These are phyloP conservation scores for Lachancea fermentati DNA, from an alignment of 805 yeast species.

Conservation along the genomic window DNA sequence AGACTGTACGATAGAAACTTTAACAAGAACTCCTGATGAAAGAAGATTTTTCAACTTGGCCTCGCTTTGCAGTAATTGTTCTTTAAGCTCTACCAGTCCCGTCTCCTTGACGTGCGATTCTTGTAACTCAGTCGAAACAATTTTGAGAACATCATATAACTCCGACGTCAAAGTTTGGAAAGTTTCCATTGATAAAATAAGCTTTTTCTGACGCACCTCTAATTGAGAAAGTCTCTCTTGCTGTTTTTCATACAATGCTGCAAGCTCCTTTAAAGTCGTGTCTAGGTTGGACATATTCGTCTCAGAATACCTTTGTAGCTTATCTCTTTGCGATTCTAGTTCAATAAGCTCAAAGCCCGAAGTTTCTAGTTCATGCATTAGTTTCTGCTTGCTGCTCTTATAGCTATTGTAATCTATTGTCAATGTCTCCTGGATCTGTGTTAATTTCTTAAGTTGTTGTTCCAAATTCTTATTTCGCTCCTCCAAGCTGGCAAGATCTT, in stretches of 20 bases:
- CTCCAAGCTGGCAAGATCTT: constrained; percentile 39
- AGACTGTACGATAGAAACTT: constrained; percentile 33
- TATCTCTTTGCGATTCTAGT: constrained; percentile 51
- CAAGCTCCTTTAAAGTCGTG: constrained; percentile 49
- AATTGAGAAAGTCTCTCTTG: constrained; percentile 35
- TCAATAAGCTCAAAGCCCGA: constrained; percentile 53
- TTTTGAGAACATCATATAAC: constrained; percentile 28
- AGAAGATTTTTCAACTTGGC: constrained; percentile 34
- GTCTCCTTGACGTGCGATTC: constrained; percentile 34
- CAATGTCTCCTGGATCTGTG: constrained; percentile 55
- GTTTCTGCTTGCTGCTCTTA: constrained; percentile 53
- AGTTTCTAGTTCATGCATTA: constrained; percentile 56
- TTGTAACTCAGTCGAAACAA: constrained; percentile 43
- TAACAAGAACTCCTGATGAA: constrained; percentile 39
- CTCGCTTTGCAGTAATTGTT: constrained; percentile 41
- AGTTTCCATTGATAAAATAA: constrained; percentile 51
- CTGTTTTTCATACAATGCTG: constrained; percentile 39
- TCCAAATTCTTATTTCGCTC: constrained; percentile 53
- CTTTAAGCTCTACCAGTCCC: constrained; percentile 45
- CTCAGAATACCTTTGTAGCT: constrained; percentile 51
- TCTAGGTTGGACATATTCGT: constrained; percentile 54
- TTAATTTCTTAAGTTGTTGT: constrained; percentile 53
- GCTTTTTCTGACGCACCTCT: constrained; percentile 45
- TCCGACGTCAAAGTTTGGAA: constrained; percentile 37
- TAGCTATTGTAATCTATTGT: constrained; percentile 58